Percentiles rank a stretch among this genome's conserved stretches.
phyloP scores from a whole-genome alignment of 345 rosid genomes.

The Eucalyptus polybractea region DNA sequence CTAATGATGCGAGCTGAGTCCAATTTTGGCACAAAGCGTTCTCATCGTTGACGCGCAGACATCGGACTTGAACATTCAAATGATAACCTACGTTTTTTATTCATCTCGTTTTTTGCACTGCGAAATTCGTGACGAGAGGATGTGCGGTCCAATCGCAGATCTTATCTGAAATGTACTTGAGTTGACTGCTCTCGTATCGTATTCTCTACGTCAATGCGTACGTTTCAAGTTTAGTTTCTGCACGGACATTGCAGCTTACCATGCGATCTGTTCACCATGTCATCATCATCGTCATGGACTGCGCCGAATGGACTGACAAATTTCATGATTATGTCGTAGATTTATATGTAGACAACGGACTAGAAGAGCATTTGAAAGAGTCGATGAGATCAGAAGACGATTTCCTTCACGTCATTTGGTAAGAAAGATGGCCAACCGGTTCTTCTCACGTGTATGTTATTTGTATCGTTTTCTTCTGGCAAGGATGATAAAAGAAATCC shows the following conservation, averaged over 20 bases:
- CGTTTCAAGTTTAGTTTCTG: neutral
- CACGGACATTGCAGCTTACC: neutral
- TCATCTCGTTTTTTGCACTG: neutral
- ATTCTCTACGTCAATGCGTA: neutral
- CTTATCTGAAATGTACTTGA: neutral
- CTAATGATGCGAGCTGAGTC: neutral
- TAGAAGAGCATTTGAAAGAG: neutral
- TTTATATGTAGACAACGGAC: neutral
- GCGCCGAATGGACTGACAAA: neutral
- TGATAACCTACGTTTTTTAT: neutral
- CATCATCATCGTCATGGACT: neutral
- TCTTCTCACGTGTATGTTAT: neutral
- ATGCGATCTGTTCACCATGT: neutral
- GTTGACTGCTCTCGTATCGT: neutral
- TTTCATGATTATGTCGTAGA: neutral
- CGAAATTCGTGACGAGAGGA: neutral
- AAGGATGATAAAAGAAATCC: neutral
- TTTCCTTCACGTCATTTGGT: neutral
- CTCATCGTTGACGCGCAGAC: neutral
- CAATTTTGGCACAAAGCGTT: neutral
- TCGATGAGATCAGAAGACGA: neutral
- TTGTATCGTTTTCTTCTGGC: neutral
- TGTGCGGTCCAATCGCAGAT: neutral
- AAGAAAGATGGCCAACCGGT: neutral
- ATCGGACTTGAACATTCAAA: neutral